Evolutionary conservation across 805 yeast species (phyloP).

Genomic region (Candida glaebosa): DNA sequence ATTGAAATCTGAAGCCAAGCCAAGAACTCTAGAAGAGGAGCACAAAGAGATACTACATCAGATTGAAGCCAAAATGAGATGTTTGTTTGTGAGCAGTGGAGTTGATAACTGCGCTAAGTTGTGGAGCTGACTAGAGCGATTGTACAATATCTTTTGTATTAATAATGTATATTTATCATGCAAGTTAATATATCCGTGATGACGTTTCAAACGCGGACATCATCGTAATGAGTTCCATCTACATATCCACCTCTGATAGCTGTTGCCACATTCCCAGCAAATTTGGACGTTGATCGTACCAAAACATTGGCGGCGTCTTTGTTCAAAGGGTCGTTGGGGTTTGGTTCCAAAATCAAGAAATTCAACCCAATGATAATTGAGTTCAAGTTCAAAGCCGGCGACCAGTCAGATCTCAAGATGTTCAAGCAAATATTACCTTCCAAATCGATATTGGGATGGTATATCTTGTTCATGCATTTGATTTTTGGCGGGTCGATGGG

Average conservation of each 20-base stretch:
- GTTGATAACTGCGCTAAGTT: constrained; percentile 53
- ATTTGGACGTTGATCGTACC: constrained; percentile 37
- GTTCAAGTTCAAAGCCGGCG: constrained; percentile 82
- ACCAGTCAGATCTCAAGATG: constrained; percentile 93
- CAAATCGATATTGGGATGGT: constrained; percentile 90
- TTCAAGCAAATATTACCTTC: constrained; percentile 91
- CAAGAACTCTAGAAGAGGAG: constrained; percentile 53
- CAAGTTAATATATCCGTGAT: neutral
- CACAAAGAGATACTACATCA: constrained; percentile 39
- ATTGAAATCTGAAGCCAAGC: neutral
- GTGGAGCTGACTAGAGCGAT: constrained; percentile 39
- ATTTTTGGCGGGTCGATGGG: constrained; percentile 95
- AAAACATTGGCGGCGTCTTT: constrained; percentile 74
- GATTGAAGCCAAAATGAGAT: constrained; percentile 51
- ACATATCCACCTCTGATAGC: constrained; percentile 75
- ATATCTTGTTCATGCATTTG: constrained; percentile 64
- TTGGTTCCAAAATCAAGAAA: constrained; percentile 85
- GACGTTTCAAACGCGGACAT: constrained; percentile 37
- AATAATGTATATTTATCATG: neutral
- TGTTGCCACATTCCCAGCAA: constrained; percentile 52
- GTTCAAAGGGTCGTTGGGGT: constrained; percentile 88
- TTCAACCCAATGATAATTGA: constrained; percentile 81
- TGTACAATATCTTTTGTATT: neutral
- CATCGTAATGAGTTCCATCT: constrained; percentile 58
- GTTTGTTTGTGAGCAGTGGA: constrained; percentile 59